Evolutionary conservation across 345 rosid genomes (phyloP), one percentile per base, ranked within the genome.

Genomic region (Eucalyptus virginea): DNA sequence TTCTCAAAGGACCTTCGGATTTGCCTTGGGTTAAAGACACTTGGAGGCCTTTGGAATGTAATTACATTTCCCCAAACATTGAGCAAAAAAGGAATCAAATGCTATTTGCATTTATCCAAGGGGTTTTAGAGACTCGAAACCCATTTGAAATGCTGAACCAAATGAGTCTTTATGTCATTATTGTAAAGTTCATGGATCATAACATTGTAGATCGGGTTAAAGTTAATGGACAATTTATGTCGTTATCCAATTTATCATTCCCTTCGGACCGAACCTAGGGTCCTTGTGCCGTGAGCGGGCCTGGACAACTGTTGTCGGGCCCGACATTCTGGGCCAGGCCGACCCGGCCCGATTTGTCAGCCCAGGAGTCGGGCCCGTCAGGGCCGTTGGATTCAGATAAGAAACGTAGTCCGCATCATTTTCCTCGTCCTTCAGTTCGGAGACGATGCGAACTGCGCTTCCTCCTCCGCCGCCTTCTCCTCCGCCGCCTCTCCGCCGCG

Each of bases 141-240:
- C 11, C 4, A 52, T 52, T 52, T 52, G 2, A 52, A 52, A 52
- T 52, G 4, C 0, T 52, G 4, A 52, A 52, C 4, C 11, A 52
- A 50, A 52, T 21, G 58, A 21, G 11, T 52, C 0, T 52, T 52
- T 8, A 52, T 2, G 58, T 19, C 5, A 0, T 52, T 8, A 52
- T 52, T 2, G 1, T 52, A 58, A 58, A 58, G 2, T 58, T n/a
- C 0, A 4, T 1, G 37, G 11, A n/a, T 7, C 21, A 7, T n/a
- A n/a, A n/a, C 18, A n/a, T n/a, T 7, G 0, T 7, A 65, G 1
- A n/a, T 65, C 1, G 0, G 3, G 11, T 15, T 32, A 65, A n/a
- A 65, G 21, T n/a, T 65, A 11, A 30, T 0, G 69, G n/a, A 60
- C 9, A 0, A 21, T 60, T 28, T 60, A 13, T 6, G 32, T 60